These are phyloP conservation scores for Astragalus membranaceus DNA, from an alignment of 306 rosid species.

Conservation along the genomic window DNA sequence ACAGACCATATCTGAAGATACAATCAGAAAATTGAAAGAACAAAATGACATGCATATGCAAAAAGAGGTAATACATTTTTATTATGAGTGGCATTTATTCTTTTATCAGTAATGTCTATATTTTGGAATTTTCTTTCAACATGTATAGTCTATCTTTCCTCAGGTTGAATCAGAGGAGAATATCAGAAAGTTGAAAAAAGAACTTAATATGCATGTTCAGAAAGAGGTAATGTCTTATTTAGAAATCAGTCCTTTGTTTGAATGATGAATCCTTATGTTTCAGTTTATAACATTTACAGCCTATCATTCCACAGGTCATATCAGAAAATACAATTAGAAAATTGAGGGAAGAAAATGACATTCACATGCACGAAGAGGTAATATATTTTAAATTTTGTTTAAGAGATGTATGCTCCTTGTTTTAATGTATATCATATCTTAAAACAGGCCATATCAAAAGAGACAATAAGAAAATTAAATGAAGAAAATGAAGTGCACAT, in stretches of 20 bases:
- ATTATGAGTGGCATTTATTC: constrained; percentile 6
- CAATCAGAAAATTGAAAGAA: constrained; percentile 28
- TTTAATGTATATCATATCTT: neutral
- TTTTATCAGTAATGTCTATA: neutral
- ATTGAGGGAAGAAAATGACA: constrained; percentile 34
- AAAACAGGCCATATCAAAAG: constrained; percentile 30
- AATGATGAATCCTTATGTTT: neutral
- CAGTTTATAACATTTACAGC: neutral
- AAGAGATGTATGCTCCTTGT: neutral
- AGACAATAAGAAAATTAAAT: constrained; percentile 30
- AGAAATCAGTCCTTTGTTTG: neutral
- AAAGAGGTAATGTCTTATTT: constrained; percentile 33
- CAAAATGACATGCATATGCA: constrained; percentile 34
- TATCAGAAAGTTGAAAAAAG: constrained; percentile 30
- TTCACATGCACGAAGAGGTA: constrained; percentile 39
- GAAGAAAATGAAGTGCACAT: constrained; percentile 34
- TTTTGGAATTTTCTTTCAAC: neutral
- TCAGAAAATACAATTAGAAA: constrained; percentile 33
- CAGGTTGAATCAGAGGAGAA: constrained; percentile 34
- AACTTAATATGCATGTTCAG: constrained; percentile 27
- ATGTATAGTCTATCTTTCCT: constrained; percentile 4
- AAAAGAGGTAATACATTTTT: constrained; percentile 41
- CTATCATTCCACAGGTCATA: constrained; percentile 23
- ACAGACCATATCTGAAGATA: constrained; percentile 29
- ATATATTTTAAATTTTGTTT: constrained; percentile 8